Evolutionary conservation across 2,329 filamentous ascomycete species (phyloP), one percentile per base, ranked within the genome.

Genomic region (Pseudohalonectria lignicola): DNA sequence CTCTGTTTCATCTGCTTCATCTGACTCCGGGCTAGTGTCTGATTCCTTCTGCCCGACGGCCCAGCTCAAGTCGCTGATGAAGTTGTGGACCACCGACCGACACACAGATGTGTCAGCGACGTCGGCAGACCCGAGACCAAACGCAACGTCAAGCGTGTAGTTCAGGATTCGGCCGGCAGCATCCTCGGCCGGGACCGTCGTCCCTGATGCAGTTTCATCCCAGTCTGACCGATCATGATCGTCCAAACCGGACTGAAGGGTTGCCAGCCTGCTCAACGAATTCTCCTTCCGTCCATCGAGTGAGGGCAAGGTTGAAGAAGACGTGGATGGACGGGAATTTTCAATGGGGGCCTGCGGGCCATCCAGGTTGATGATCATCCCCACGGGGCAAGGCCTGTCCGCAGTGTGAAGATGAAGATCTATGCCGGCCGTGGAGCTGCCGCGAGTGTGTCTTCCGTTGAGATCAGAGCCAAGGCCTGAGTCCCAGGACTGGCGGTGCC

Each of bases 41-140:
- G n/a, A n/a, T 21, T 25, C 23, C 10, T 25, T 21, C 20, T 33
- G 21, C 8, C 34, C 35, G 34, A 41, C 34, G n/a, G 39, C 39
- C 39, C 39, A 41, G 17, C 23, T 16, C n/a, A 41, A 25, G 34
- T 41, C 39, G 23, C 39, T 37, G 20, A 41, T 33, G 23, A 41
- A 41, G 21, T 41, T 41, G 39, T 41, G 12, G 29, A 41, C 39
- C 8, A 41, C 23, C 12, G 23, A 37, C 5, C 34, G 39, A 16
- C 39, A 41, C n/a, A 31, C n/a, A 4, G 30, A 25, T 4, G 18
- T 29, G 3, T 35, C 19, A 19, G 26, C 30, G 13, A 41, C 18
- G 2, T 34, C 26, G 23, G 36, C 20, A 5, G 31, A 9, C 13
- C 12, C 23, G 15, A 37, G 23, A 2, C 39, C 39, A 6, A 41